Evolutionary conservation across 1,284 basidiomycete species (phyloP).

Genomic region (Paramarasmius palmivorus): DNA sequence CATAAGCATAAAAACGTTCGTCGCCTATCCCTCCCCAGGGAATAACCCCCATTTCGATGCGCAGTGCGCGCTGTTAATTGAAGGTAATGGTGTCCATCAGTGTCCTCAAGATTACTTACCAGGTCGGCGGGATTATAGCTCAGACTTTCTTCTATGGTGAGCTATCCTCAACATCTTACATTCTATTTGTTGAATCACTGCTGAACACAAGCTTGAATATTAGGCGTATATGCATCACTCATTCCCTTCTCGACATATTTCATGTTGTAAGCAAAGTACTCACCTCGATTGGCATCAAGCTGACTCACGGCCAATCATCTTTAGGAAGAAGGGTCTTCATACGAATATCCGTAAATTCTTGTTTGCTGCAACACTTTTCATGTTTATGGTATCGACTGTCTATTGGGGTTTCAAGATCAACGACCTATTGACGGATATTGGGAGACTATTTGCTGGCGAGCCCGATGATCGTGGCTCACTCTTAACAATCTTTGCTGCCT

Average conservation of each 20-base stretch:
- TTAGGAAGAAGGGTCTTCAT: slow-evolving; percentile 10
- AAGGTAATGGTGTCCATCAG: too few relatives aligned
- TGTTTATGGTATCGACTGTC: slow-evolving; percentile 17
- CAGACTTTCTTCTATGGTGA: not conserved
- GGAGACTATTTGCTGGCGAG: not conserved
- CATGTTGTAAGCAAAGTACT: not conserved
- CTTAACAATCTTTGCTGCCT: slow-evolving; percentile 18
- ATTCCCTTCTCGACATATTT: slow-evolving; percentile 8
- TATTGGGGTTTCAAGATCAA: slow-evolving; percentile 20
- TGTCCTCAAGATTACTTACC: not conserved
- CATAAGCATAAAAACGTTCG: too few relatives aligned
- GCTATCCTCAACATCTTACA: too few relatives aligned
- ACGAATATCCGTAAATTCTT: slow-evolving; percentile 6
- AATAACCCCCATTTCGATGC: too few relatives aligned
- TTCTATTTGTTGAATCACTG: not conserved
- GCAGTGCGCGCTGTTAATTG: too few relatives aligned
- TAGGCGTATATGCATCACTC: slow-evolving; percentile 13
- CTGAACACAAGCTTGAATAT: too few relatives aligned
- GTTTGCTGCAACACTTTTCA: slow-evolving; percentile 12
- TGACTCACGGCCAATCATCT: too few relatives aligned
- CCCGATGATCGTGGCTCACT: too few relatives aligned
- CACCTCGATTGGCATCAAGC: too few relatives aligned
- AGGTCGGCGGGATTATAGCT: not conserved
- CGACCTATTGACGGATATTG: slow-evolving; percentile 15
- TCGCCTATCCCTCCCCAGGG: too few relatives aligned